Percentiles rank a stretch among this genome's conserved stretches.
phyloP scores from a whole-genome alignment of 768 basidiomycete species.

The Cubamyces sp. region DNA sequence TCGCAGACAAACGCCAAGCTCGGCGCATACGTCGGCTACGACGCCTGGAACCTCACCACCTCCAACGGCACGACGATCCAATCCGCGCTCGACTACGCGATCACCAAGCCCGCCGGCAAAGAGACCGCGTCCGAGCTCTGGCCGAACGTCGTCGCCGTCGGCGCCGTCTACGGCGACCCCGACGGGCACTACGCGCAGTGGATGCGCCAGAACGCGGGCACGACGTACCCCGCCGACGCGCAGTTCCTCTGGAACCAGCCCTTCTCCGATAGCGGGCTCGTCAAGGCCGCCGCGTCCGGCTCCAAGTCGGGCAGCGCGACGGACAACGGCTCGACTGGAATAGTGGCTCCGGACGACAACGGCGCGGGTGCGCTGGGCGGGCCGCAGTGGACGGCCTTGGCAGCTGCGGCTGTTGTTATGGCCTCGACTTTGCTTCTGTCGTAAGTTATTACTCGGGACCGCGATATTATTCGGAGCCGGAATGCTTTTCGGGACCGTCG shows the following conservation, averaged over 20 bases:
- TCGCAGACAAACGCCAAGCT: constrained; percentile 60
- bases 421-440: not conserved
- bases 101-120: constrained; percentile 45
- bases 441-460: not conserved
- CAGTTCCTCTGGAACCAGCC: constrained; percentile 63
- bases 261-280: constrained; percentile 41
- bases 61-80: constrained; percentile 57
- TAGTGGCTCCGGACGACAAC: not conserved
- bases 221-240: constrained; percentile 47
- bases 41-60: constrained; percentile 56
- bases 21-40: constrained; percentile 47
- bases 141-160: constrained; percentile 61
- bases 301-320: not conserved
- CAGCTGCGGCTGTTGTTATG: not conserved
- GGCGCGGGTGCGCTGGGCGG: not conserved
- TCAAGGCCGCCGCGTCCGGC: constrained; percentile 3
- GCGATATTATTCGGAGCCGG: not conserved
- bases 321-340: not conserved
- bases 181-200: constrained; percentile 57
- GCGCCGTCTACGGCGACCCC: constrained; percentile 61
- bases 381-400: constrained; percentile 5
- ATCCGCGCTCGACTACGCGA: constrained; percentile 60
- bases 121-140: constrained; percentile 52
- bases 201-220: constrained; percentile 41
- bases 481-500: no score